Evolutionary conservation across 768 basidiomycete species (phyloP).

Genomic region (Pholiota microspora): DNA sequence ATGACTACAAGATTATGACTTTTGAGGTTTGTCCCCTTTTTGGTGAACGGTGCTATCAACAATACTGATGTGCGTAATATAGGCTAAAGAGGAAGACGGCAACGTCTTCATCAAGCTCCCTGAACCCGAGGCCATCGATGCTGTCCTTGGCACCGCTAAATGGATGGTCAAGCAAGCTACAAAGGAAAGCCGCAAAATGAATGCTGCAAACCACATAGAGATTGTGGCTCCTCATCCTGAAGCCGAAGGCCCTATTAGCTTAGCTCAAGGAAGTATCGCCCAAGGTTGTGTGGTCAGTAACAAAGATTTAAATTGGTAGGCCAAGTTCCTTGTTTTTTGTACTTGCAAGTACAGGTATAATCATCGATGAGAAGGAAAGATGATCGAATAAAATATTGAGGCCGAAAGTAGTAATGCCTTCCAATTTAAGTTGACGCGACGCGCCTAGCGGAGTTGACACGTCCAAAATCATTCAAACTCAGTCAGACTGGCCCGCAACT

Average conservation of each 20-base stretch:
- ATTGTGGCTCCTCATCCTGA: conserved; percentile 19
- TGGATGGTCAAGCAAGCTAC: conserved; percentile 61
- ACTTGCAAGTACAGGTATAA: no score
- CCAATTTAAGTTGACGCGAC: neutral
- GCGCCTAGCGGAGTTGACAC: conserved; percentile 21
- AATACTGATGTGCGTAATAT: neutral
- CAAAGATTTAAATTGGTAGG: conserved; percentile 1
- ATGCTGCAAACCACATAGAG: conserved; percentile 29
- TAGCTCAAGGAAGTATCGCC: neutral
- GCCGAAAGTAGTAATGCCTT: no score
- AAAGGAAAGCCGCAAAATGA: conserved; percentile 34
- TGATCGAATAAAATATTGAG: no score
- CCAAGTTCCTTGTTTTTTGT: no score
- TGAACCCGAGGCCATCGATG: conserved; percentile 54
- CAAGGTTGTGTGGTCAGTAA: neutral
- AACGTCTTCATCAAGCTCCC: conserved; percentile 50
- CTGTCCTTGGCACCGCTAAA: conserved; percentile 58
- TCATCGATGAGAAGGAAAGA: no score
- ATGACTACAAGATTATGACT: conserved; percentile 55
- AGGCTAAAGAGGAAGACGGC: conserved; percentile 36
- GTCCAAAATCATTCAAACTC: conserved; percentile 24
- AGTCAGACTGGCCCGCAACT: conserved; percentile 15
- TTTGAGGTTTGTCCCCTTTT: conserved; percentile 40
- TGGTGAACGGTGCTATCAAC: neutral
- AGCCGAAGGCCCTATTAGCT: neutral